Percentiles rank a stretch among this genome's conserved stretches.
phyloP scores from a whole-genome alignment of 2,329 filamentous ascomycete genomes.

The Scytalidium lignicola region DNA sequence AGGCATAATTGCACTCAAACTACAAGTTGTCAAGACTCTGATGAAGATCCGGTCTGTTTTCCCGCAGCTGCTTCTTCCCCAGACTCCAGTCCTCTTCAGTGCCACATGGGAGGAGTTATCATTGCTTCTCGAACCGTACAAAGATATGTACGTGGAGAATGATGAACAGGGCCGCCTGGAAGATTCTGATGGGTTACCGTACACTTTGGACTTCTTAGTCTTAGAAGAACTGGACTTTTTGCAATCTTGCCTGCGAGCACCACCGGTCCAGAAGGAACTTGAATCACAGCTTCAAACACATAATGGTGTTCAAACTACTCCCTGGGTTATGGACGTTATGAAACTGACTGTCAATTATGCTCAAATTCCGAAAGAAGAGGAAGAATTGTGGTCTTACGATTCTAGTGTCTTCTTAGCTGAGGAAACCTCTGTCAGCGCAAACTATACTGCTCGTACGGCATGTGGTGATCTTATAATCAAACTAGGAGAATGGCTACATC shows the following conservation, averaged over 20 bases:
- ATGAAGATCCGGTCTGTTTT: conserved; percentile 86
- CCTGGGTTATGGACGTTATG: conserved; percentile 86
- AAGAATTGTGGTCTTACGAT: conserved; percentile 94
- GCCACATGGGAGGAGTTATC: conserved; percentile 86
- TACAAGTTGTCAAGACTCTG: conserved; percentile 90
- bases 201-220: conserved; percentile 88
- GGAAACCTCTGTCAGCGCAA: conserved; percentile 89
- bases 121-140: conserved; percentile 66
- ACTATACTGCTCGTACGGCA: conserved; percentile 91
- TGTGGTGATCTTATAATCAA: conserved; percentile 91
- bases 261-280: conserved; percentile 85
- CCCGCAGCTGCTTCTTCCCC: conserved; percentile 71
- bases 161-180: conserved; percentile 84
- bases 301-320: conserved; percentile 55
- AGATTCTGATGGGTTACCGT: conserved; percentile 86
- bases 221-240: conserved; percentile 94
- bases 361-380: conserved; percentile 87
- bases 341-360: conserved; percentile 79
- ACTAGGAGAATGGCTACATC: conserved; percentile 81
- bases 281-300: conserved; percentile 66
- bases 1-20: conserved; percentile 77
- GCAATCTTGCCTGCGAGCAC: conserved; percentile 82
- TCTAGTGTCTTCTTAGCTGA: conserved; percentile 93
- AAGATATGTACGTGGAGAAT: conserved; percentile 78
- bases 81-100: conserved; percentile 78